Base-by-base conservation (phyloP, 2,329 filamentous ascomycete genomes). In the Botryosphaeria dothidea region DNA sequence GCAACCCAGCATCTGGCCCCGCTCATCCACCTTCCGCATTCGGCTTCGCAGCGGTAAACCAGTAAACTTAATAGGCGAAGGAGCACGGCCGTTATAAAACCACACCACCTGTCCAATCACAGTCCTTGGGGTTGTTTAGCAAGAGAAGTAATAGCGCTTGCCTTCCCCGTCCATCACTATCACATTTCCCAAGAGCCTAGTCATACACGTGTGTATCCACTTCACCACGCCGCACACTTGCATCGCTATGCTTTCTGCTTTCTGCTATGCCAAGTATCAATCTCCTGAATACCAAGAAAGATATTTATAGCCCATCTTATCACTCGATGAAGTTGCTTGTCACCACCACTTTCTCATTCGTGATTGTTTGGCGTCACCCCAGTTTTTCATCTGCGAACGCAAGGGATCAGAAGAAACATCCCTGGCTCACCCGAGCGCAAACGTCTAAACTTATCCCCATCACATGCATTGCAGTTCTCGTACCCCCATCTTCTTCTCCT, bases 51-150 rank as follows among this genome's bases (percentile, higher is more conserved):
- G 54, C 54, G 38, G 54, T 45, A 45, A 58, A 29, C n/a, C 36
- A 58, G 54, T 19, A 21, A 45, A 58, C 15, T 36, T 58, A 45
- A 58, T 58, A 58, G 54, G 54, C 54, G 54, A 58, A 17, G 31
- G 38, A 45, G 36, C 52, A 43, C 52, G 36, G 36, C 4, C 34
- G 21, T 27, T 7, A 36, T 56, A 57, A n/a, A 38, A 56, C 51
- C n/a, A 17, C 34, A 2, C n/a, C 9, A 17, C 21, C 34, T 13
- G 52, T 3, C 38, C 56, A 48, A 60, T 60, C 41, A 46, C 25
- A 23, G 27, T 8, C 17, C 27, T 13, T 13, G n/a, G 8, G 25
- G 25, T n/a, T 7, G 3, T 15, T 46, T 60, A 36, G 13, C 38
- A 41, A 34, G 17, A n/a, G 21, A 43, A 27, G 27, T 27, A 54